Base-by-base conservation (phyloP, 192 early-diverging fungal genomes). In the Powellomyces hirtus region DNA sequence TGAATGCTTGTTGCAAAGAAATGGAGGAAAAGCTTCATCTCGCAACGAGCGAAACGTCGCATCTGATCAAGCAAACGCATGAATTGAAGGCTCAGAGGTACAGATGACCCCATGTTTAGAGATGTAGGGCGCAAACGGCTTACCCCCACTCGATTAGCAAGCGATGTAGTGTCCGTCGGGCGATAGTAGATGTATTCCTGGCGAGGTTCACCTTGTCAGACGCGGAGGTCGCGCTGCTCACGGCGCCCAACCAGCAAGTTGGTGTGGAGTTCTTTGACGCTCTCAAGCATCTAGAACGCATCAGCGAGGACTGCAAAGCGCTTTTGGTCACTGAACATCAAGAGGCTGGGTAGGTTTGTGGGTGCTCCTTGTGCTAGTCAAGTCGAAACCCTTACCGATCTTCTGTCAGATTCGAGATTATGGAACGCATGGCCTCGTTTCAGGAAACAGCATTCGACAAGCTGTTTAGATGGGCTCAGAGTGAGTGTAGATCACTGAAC, bases 391-490 rank as follows among this genome's bases (percentile, higher is more conserved):
- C 51, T 53, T 18, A n/a, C n/a, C n/a, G n/a, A n/a, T n/a, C n/a
- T 8, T 53, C 13, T 53, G 51, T 2, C 33, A 87, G 89, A 0
- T 57, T 89, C 34, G 89, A 92, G 53, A 92, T 94, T 69, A 88
- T 94, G 84, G 90, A 91, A 59, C 79, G 76, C 1, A 83, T 90
- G 76, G 75, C 85, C 14, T 52, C 75, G 10, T 87, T 84, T 70
- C 88, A 91, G 66, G 91, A 91, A 53, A 79, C 79, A 6, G 90
- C 89, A 0, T 94, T 84, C 66, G 87, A 91, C 20, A 91, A 87
- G 59, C 65, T 94, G 29, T 89, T 86, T 69, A 71, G 82, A 24
- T 94, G 92, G 92, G 84, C 87, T 24, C 88, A 89, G 57, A 68
- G 45, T 30, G 88, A 92, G 62, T 87, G 86, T 66, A 77, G 86